Conservation (phyloP, 495 filamentous ascomycete genomes). For the Hypoxylon rickii region DNA sequence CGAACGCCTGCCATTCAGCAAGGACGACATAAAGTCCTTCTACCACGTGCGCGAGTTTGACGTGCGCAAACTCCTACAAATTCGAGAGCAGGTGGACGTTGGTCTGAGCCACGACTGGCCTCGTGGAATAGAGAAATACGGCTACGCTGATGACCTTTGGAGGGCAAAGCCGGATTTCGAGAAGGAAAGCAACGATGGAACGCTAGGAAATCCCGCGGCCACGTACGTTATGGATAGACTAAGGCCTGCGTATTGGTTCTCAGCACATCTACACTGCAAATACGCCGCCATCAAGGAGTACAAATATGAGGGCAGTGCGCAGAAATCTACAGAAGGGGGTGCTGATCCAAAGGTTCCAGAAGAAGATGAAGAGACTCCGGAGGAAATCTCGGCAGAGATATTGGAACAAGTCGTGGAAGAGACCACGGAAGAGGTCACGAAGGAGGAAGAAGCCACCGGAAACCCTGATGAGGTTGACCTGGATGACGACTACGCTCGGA, state of each 20-base stretch:
- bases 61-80: conserved; percentile 82
- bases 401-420: too few relatives aligned
- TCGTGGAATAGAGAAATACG: conserved; percentile 72
- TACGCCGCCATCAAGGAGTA: conserved; percentile 76
- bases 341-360: conserved; percentile 1
- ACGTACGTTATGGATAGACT: conserved; percentile 77
- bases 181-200: conserved; percentile 71
- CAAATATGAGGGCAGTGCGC: conserved; percentile 43
- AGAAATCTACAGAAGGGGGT: background rate
- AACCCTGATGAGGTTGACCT: conserved; percentile 63
- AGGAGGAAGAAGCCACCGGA: background rate
- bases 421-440: too few relatives aligned
- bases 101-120: conserved; percentile 98
- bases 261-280: conserved; percentile 88
- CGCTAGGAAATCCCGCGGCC: conserved; percentile 77
- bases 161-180: conserved; percentile 71
- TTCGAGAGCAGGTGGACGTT: conserved; percentile 82
- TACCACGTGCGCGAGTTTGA: conserved; percentile 94
- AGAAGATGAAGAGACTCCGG: background rate
- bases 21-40: conserved; percentile 71
- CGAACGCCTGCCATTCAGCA: conserved; percentile 84
- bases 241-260: conserved; percentile 87
- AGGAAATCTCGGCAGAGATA: too few relatives aligned
- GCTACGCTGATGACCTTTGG: conserved; percentile 67
- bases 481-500: conserved; percentile 57